Evolutionary conservation across 306 rosid genomes (phyloP).

Genomic region (Corylus americana): DNA sequence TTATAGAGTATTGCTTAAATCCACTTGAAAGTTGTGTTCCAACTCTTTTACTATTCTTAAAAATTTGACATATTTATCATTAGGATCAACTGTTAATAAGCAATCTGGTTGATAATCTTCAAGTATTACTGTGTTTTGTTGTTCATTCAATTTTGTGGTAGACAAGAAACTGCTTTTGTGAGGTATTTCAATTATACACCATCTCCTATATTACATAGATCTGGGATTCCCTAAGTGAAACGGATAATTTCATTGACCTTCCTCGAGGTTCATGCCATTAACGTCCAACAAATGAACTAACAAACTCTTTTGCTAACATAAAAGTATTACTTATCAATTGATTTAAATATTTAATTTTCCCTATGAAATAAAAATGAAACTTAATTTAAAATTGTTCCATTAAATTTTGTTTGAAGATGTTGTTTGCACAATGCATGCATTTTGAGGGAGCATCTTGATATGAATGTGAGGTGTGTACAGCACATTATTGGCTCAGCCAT

Average conservation of each 20-base stretch:
- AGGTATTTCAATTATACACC: background rate
- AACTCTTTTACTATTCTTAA: no score
- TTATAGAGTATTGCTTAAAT: background rate
- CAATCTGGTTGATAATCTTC: background rate
- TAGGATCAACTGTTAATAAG: background rate
- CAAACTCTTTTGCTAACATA: no score
- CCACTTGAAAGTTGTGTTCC: background rate
- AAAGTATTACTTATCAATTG: no score
- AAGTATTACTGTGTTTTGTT: background rate
- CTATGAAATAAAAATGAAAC: background rate
- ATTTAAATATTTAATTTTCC: background rate
- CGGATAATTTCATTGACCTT: no score
- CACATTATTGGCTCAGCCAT: background rate
- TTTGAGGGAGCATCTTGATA: background rate
- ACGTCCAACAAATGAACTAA: no score
- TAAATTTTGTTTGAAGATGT: background rate
- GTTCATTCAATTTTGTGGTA: background rate
- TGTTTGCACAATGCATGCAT: background rate
- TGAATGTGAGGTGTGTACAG: constrained; percentile 6
- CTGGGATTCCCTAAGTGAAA: no score
- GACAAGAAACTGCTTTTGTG: background rate
- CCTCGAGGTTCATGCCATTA: no score
- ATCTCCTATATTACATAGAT: background rate
- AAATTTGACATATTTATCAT: no score
- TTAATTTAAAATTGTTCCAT: background rate